A percentile compares a stretch with the other conserved stretches of the same genome.
Conservation (phyloP, 352 stramenopile genomes). For the Globisporangium spinosum region DNA sequence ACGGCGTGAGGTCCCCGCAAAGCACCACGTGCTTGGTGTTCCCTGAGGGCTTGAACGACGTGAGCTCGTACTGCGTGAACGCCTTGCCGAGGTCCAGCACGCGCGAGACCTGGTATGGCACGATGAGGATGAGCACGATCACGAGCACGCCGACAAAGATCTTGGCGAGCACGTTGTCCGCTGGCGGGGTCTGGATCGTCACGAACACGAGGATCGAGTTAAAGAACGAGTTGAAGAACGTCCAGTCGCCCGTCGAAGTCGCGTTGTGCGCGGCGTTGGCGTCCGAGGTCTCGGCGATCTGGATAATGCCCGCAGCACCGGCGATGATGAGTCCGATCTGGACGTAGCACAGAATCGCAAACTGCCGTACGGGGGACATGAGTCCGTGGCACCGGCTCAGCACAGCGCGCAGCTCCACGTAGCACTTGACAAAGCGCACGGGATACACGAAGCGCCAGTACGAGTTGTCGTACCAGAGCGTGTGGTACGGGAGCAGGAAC, state of each 20-base stretch:
- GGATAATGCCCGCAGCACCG: constrained; percentile 74
- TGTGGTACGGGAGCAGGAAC: constrained; percentile 72
- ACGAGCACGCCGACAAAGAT: constrained; percentile 79
- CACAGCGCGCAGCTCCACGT: constrained; percentile 67
- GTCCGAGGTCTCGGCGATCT: constrained; percentile 82
- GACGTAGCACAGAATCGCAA: constrained; percentile 79
- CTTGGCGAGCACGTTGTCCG: constrained; percentile 80
- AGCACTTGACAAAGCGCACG: constrained; percentile 80
- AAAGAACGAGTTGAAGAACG: constrained; percentile 88
- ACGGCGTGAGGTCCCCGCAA: constrained; percentile 76
- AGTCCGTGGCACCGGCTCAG: constrained; percentile 74
- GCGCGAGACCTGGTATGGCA: constrained; percentile 82
- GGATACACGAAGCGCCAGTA: constrained; percentile 86
- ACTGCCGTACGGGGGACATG: constrained; percentile 77
- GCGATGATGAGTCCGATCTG: constrained; percentile 79
- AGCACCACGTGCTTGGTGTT: constrained; percentile 73
- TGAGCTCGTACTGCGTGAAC: constrained; percentile 69
- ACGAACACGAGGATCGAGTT: constrained; percentile 88
- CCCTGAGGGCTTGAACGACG: constrained; percentile 64
- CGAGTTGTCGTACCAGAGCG: constrained; percentile 69
- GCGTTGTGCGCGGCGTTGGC: constrained; percentile 29
- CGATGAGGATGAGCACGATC: constrained; percentile 80
- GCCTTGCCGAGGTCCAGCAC: constrained; percentile 77
- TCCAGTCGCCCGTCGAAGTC: constrained; percentile 76
- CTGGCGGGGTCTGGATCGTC: constrained; percentile 79